A percentile compares a stretch with the other conserved stretches of the same genome.
Evolutionary conservation across 73 alveolate species (phyloP).

Genomic region (Tetrahymena thermophila): DNA sequence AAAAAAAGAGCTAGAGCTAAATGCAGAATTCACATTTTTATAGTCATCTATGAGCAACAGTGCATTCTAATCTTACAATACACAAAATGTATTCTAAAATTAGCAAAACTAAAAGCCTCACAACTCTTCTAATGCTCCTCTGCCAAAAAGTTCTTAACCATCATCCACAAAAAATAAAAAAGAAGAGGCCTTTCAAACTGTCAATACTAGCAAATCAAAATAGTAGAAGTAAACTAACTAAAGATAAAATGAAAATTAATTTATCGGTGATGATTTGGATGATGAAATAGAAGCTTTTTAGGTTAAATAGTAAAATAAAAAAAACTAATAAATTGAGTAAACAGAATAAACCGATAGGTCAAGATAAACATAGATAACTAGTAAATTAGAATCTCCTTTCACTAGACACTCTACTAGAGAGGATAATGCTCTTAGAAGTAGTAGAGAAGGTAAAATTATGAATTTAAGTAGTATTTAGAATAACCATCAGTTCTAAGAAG

Average conservation of each 20-base stretch:
- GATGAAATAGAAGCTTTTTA: background rate
- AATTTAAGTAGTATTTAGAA: background rate
- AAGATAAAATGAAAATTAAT: background rate
- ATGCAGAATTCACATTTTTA: background rate
- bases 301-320: background rate
- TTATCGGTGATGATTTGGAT: background rate
- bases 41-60: background rate
- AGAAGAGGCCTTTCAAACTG: background rate
- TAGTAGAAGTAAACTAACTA: background rate
- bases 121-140: background rate
- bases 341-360: background rate
- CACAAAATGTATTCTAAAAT: background rate
- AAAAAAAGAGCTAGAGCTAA: background rate
- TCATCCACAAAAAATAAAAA: background rate
- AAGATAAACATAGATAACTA: background rate
- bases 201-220: background rate
- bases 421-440: background rate
- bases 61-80: background rate
- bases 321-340: background rate
- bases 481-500: background rate
- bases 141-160: background rate
- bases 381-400: background rate
- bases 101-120: background rate
- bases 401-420: background rate
- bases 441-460: background rate